Evolutionary conservation across 2,329 filamentous ascomycete genomes (phyloP), one percentile per base, ranked within the genome.

Genomic region (Cytospora mali): DNA sequence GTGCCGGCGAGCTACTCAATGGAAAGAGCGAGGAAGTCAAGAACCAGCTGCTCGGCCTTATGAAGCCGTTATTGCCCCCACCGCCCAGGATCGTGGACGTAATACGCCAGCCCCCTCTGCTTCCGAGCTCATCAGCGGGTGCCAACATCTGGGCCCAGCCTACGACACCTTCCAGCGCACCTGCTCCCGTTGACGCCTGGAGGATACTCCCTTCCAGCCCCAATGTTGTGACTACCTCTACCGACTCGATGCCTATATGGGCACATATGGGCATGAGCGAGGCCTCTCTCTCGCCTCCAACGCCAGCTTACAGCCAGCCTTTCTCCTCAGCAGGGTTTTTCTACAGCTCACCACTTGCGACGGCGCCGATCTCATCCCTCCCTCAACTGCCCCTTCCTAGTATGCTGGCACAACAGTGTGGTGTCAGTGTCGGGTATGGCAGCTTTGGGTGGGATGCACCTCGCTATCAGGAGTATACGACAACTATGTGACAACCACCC

Each of bases 21-120:
- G 93, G 93, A 68, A 91, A 92, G 79, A 93, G 92, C 73, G 93
- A 97, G 69, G 93, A 97, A 70, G 94, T 97, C 77, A 97, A 97
- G 85, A 87, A 82, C 72, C 88, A 86, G 75, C 89, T 99, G 78
- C 85, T 91, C 81, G 86, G 84, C 70, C 83, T 98, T 72, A 93
- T 97, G 82, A 90, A 93, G 76, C 88, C 96, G 62, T 84, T 98
- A 68, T 86, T 96, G 65, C 93, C 90, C 56, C 88, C 92, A 64
- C 93, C 93, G 69, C 94, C 93, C 58, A 89, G 92, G 75, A 88
- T 96, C 69, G 87, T 97, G 75, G 93, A 97, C 75, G 87, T 96
- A 69, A 87, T 97, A 73, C 91, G 92, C 72, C 92, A 93, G 69
- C 90, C 90, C 66, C 89, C 92, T 62, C 82, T 97, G 69, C 83